Percentiles rank a stretch among this genome's conserved stretches.
These are phyloP conservation scores for Haemoproteus tartakovskyi DNA, from an alignment of 169 alveolate species.

Conservation along the genomic window DNA sequence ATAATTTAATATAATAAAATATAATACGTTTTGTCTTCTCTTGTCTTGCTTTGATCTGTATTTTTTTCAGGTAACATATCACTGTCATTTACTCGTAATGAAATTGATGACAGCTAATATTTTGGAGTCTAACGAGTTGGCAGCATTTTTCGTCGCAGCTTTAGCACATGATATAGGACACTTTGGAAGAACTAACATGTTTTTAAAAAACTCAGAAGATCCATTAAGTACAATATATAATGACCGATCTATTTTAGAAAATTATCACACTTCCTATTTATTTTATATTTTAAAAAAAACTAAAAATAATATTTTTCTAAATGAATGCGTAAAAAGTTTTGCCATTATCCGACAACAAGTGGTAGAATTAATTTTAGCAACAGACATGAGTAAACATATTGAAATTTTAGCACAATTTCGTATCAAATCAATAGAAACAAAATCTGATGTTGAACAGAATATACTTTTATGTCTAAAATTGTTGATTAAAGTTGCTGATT, in stretches of 20 bases:
- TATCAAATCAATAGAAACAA: conserved; percentile 69
- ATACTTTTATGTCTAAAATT: conserved; percentile 69
- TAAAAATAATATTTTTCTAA: conserved; percentile 69
- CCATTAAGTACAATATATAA: conserved; percentile 88
- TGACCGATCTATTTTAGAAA: conserved; percentile 91
- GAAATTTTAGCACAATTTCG: conserved; percentile 86
- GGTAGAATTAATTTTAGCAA: conserved; percentile 88
- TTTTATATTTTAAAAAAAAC: conserved; percentile 73
- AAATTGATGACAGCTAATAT: conserved; percentile 48
- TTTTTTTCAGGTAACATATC: conserved; percentile 45
- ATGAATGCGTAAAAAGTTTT: conserved; percentile 30
- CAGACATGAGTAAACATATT: conserved; percentile 93
- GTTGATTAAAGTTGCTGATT: conserved; percentile 90
- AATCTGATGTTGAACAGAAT: conserved; percentile 76
- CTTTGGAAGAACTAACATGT: conserved; percentile 86
- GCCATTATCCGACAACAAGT: conserved; percentile 79
- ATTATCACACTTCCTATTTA: conserved; percentile 88
- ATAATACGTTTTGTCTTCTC: not conserved
- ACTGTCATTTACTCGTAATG: conserved; percentile 31
- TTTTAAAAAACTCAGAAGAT: conserved; percentile 77
- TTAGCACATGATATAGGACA: conserved; percentile 92
- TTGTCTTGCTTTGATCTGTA: not conserved
- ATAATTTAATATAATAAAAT: too few relatives aligned
- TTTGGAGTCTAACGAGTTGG: conserved; percentile 53
- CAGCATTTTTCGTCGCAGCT: conserved; percentile 83